Conservation (phyloP, 2,329 filamentous ascomycete species). For the Eurotiales sp. region DNA sequence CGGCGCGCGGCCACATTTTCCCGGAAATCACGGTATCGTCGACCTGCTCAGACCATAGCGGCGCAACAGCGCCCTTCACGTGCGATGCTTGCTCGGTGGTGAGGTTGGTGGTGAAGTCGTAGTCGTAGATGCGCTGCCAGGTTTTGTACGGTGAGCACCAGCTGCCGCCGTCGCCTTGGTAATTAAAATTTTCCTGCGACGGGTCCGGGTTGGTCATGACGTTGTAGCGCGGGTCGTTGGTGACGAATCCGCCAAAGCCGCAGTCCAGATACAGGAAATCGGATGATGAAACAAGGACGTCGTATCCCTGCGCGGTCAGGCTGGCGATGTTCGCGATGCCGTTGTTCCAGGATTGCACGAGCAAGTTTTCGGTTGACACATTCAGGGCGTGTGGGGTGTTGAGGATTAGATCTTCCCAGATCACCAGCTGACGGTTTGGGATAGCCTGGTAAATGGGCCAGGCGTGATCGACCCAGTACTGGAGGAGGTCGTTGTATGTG, state of each 20-base stretch:
- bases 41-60: constrained; percentile 54
- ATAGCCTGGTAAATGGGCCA: constrained; percentile 48
- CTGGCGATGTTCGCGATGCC: constrained; percentile 51
- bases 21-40: constrained; percentile 50
- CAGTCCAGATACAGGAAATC: constrained; percentile 58
- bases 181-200: constrained; percentile 50
- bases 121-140: constrained; percentile 59
- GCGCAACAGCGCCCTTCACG: constrained; percentile 50
- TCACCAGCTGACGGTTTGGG: constrained; percentile 48
- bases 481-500: constrained; percentile 50
- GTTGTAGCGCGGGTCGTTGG: constrained; percentile 56
- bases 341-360: constrained; percentile 54
- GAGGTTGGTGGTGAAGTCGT: constrained; percentile 52
- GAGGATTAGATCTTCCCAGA: constrained; percentile 56
- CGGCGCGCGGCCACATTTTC: constrained; percentile 56
- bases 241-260: constrained; percentile 51
- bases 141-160: constrained; percentile 60
- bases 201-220: constrained; percentile 50
- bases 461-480: constrained; percentile 53
- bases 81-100: constrained; percentile 46
- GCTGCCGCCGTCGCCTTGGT: constrained; percentile 50
- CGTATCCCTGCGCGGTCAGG: constrained; percentile 49
- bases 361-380: constrained; percentile 50
- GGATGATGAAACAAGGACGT: constrained; percentile 54
- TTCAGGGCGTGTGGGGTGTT: constrained; percentile 42